Evolutionary conservation across 2,329 filamentous ascomycete species (phyloP).

Genomic region (Fusarium pininemorale): DNA sequence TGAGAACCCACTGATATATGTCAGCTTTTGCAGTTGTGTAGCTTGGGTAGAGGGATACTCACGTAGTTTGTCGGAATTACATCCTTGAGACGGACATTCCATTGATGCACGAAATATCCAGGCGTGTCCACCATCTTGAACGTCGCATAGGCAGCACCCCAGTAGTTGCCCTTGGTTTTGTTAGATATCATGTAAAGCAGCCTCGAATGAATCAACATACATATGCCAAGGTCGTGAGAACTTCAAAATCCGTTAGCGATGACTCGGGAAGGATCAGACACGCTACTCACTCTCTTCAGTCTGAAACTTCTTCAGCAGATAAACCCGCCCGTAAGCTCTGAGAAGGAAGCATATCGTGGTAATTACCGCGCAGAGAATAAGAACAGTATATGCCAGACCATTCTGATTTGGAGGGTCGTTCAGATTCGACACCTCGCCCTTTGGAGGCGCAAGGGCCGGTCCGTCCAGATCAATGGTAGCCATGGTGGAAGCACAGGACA

Average conservation of each 20-base stretch:
- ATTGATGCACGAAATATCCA: constrained; percentile 51
- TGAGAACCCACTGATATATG: constrained; percentile 42
- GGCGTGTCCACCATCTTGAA: constrained; percentile 41
- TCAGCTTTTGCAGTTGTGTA: neutral
- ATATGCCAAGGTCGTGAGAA: constrained; percentile 3
- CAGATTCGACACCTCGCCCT: neutral
- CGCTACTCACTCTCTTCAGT: neutral
- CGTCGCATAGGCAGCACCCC: constrained; percentile 34
- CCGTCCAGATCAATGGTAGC: neutral
- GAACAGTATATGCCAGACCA: neutral
- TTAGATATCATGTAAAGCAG: neutral
- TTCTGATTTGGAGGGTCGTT: neutral
- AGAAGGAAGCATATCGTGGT: neutral
- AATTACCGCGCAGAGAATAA: neutral
- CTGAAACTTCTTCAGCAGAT: neutral
- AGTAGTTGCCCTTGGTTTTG: constrained; percentile 9
- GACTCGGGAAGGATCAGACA: neutral
- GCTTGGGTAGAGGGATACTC: neutral
- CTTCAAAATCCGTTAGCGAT: neutral
- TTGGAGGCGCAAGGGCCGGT: neutral
- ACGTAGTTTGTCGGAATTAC: constrained; percentile 36
- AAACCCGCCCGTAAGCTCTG: neutral
- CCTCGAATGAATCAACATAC: neutral
- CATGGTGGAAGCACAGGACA: neutral
- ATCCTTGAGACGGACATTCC: constrained; percentile 44